Percentiles rank a stretch among this genome's conserved stretches.
Conservation (phyloP, 805 yeast genomes). For the Lipomyces lipofer region DNA sequence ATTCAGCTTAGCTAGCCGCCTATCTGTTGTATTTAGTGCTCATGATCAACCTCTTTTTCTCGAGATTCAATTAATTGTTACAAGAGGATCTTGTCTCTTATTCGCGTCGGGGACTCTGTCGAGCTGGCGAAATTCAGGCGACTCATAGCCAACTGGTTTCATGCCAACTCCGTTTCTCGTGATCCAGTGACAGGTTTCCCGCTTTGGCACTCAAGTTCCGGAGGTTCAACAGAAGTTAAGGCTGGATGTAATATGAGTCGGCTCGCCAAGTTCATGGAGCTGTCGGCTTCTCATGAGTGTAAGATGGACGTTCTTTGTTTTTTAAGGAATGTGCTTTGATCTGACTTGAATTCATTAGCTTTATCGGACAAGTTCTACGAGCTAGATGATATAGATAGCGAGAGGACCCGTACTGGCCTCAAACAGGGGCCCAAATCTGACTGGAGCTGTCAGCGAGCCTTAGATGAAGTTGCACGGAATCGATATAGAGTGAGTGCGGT, state of each 20-base stretch:
- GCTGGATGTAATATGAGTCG: background rate
- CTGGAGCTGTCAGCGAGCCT: slow-evolving; percentile 2
- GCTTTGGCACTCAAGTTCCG: too few species aligned
- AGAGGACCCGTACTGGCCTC: background rate
- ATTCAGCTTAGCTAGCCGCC: too few species aligned
- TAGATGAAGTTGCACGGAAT: slow-evolving; percentile 1
- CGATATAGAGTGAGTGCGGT: slow-evolving; percentile 1
- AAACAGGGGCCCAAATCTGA: background rate
- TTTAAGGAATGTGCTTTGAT: background rate
- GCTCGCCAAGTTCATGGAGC: background rate
- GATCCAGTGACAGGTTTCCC: too few species aligned
- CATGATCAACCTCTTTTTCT: too few species aligned
- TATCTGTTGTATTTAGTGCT: too few species aligned
- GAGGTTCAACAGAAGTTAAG: background rate
- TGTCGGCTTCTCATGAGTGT: background rate
- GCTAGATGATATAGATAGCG: slow-evolving; percentile 4
- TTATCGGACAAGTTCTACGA: slow-evolving; percentile 3
- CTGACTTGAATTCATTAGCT: background rate
- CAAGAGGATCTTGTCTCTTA: too few species aligned
- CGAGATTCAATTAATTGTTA: too few species aligned
- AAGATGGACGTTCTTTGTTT: too few species aligned
- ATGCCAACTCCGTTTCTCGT: background rate
- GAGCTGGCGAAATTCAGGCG: slow-evolving; percentile 1
- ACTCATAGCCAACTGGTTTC: background rate
- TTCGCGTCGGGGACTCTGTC: too few species aligned